Evolutionary conservation across 2,329 filamentous ascomycete genomes (phyloP), one percentile per base, ranked within the genome.

Genomic region (Thermothelomyces thermophilus): DNA sequence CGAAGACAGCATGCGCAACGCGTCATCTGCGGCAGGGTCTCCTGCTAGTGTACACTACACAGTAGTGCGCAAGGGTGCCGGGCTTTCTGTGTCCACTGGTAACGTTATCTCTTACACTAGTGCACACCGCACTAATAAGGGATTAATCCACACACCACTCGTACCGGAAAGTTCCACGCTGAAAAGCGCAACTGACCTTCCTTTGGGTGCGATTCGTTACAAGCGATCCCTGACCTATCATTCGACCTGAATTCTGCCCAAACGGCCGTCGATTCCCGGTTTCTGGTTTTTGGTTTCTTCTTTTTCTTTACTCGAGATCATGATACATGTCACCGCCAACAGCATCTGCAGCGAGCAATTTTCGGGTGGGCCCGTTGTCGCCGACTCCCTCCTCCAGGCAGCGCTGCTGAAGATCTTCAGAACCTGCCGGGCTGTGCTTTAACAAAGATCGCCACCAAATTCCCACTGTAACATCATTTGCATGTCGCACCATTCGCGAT

Each of bases 401-500:
- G n/a, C n/a, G n/a, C n/a, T n/a, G n/a, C n/a, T 22, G 24, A 22
- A n/a, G n/a, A 36, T 26, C 24, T 26, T 26, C 24, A 26, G 24
- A 26, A 26, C 9, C 24, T 26, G 24, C 24, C 24, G 39, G 39
- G 39, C 39, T 33, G 36, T 31, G 31, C 30, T 43, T 11, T 16
- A 16, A 14, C 22, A 31, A 6, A n/a, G 24, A 37, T 42, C 39
- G 20, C 31, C 30, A 48, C 36, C 33, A 22, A 14, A 39, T 17
- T 36, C 30, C 28, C 40, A 17, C 40, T 5, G 17, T 20, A 43
- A 48, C 45, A 40, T 49, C 40, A 49, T 43, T 19, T 42, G 22
- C 28, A 9, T 43, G 16, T 30, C 31, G 31, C 39, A 43, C 46
- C 20, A 33, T 22, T n/a, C 17, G 17, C 28, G 46, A 49, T 49